Conservation (phyloP, 2,329 filamentous ascomycete genomes). For the Ceratocystis diversiconidia region DNA sequence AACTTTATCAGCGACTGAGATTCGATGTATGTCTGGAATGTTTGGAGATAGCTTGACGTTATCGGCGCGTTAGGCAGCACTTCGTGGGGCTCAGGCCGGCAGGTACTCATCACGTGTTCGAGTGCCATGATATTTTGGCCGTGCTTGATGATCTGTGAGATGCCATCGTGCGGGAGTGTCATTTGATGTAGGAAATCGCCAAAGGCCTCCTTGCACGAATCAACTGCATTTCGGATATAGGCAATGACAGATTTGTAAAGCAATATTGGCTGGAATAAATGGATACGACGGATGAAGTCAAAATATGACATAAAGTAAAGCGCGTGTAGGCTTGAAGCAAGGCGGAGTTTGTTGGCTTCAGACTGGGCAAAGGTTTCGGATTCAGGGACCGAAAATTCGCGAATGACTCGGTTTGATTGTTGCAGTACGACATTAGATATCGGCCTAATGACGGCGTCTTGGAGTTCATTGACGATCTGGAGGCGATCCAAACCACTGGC, state of each 20-base stretch:
- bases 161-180: constrained; percentile 59
- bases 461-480: too few relatives aligned
- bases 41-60: constrained; percentile 1
- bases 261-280: constrained; percentile 50
- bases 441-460: too few relatives aligned
- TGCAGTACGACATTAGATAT: too few relatives aligned
- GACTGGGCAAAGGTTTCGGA: constrained; percentile 46
- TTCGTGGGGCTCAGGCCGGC: constrained; percentile 55
- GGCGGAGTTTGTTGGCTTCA: constrained; percentile 61
- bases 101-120: constrained; percentile 58
- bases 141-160: too few relatives aligned
- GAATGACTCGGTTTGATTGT: constrained; percentile 49
- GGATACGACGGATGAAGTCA: constrained; percentile 20
- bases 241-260: constrained; percentile 64
- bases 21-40: constrained; percentile 62
- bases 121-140: constrained; percentile 76
- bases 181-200: constrained; percentile 64
- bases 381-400: constrained; percentile 60
- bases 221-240: constrained; percentile 69
- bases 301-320: constrained; percentile 60
- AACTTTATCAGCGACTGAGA: constrained; percentile 76
- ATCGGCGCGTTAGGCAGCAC: constrained; percentile 32
- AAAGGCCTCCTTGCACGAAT: constrained; percentile 61
- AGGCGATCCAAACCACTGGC: constrained; percentile 63
- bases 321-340: constrained; percentile 58